A percentile compares a stretch with the other conserved stretches of the same genome.
These are phyloP conservation scores for Tylopilus sp. DNA, from an alignment of 1,284 basidiomycete species.

Conservation along the genomic window DNA sequence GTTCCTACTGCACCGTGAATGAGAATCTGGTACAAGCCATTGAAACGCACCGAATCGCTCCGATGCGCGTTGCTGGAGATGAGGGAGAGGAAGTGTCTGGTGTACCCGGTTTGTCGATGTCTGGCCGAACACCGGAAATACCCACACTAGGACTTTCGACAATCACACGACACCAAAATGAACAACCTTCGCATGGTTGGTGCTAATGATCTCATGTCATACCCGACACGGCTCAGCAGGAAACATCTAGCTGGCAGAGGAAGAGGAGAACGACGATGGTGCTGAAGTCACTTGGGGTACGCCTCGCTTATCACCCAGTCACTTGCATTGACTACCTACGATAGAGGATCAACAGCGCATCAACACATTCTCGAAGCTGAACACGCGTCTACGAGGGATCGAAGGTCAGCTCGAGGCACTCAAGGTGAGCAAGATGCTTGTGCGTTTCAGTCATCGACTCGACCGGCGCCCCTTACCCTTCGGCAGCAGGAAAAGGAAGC, in stretches of 20 bases:
- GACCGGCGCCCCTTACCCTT: conserved; percentile 13
- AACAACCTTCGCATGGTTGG: conserved; percentile 68
- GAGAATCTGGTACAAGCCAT: background rate
- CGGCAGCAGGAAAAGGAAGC: conserved; percentile 91
- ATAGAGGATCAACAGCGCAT: conserved; percentile 94
- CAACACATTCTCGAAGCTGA: conserved; percentile 94
- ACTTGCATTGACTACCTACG: background rate
- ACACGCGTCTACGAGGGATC: conserved; percentile 79
- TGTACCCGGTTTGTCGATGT: too few species aligned
- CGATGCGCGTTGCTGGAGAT: too few species aligned
- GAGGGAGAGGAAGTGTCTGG: too few species aligned
- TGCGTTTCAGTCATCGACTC: too few species aligned
- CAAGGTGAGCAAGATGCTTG: conserved; percentile 63
- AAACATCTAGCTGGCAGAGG: conserved; percentile 69
- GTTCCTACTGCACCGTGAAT: too few species aligned
- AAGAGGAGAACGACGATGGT: conserved; percentile 85
- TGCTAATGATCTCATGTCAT: conserved; percentile 9
- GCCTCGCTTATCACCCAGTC: conserved; percentile 26
- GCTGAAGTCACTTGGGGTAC: conserved; percentile 94
- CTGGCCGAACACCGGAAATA: too few species aligned
- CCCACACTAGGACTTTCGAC: too few species aligned
- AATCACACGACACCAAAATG: conserved; percentile 26
- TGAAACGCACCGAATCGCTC: background rate
- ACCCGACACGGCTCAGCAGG: background rate
- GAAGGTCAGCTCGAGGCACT: conserved; percentile 79